Base-by-base conservation (phyloP, 1,284 basidiomycete genomes). In the Lignosus rhinocerotis region DNA sequence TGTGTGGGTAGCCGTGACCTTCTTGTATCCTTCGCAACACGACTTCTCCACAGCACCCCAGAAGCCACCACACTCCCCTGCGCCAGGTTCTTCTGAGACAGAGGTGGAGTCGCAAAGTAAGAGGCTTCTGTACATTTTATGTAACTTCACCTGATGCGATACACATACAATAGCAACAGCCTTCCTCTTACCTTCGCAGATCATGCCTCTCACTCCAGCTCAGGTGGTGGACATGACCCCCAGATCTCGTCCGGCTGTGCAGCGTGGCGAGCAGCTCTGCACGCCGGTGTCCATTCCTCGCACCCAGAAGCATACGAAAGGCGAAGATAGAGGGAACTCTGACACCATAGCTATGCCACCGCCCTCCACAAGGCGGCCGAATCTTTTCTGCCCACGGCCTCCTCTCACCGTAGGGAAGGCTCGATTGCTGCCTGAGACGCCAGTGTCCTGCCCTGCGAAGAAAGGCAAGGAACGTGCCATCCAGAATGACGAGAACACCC, bases 61-160 rank as follows among this genome's bases (percentile, higher is more conserved):
- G 52, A 64, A 62, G 43, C 60, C 53, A 7, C 36, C 53, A 4
- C 58, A 43, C 21, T 53, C 53, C 3, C 53, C 53, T 19, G 45
- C 19, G 16, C 43, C 38, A 14, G 49, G 45, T 33, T 67, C 67
- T 7, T 68, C 67, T 2, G 65, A 68, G 39, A 68, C 67, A 6
- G 67, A 68, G 38, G 30, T 59, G 2, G 67, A 68, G 17, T 65
- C 67, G 3, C 64, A 68, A 42, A 58, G 67, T 64, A 47, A 39
- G 52, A 3, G 17, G 25, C 21, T 6, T 17, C 33, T 14, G 9
- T 11, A 11, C 30, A 45, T 31, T 21, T 17, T 42, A 14, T 31
- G 25, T 17, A 14, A 4, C 25, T 14, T 7, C 1, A 49, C 25
- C 10, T n/a, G n/a, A 12, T 21, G 17, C 12, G 42, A 9, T 6